Conservation (phyloP, 2,329 filamentous ascomycete species). For the Sphaerulina vaccinii region DNA sequence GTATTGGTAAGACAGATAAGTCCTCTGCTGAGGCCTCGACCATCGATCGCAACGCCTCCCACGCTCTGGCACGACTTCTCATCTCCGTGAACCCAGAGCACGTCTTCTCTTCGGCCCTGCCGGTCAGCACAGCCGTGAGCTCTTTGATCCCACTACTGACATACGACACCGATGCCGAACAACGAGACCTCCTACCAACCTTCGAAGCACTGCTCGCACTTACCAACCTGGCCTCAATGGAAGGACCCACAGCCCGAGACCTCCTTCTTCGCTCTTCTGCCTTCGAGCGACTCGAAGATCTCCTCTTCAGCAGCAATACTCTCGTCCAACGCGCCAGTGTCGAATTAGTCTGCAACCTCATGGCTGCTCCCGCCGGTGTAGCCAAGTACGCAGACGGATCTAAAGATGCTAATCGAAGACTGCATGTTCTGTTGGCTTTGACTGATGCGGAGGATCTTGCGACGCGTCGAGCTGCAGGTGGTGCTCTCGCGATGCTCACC, state of each 20-base stretch:
- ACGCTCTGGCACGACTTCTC: conserved; percentile 60
- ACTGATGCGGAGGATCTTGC: conserved; percentile 79
- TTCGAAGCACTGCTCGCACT: conserved; percentile 91
- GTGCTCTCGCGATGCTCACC: conserved; percentile 81
- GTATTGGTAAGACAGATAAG: conserved; percentile 54
- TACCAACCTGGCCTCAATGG: conserved; percentile 82
- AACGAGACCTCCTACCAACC: conserved; percentile 76
- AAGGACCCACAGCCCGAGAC: conserved; percentile 61
- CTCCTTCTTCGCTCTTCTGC: conserved; percentile 67
- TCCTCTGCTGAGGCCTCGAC: conserved; percentile 31
- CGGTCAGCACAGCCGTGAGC: conserved; percentile 73
- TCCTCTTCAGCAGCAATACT: conserved; percentile 73
- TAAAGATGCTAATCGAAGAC: conserved; percentile 66
- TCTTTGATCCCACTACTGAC: conserved; percentile 74
- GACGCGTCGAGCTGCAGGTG: conserved; percentile 80
- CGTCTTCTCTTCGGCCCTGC: conserved; percentile 76
- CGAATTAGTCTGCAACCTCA: conserved; percentile 89
- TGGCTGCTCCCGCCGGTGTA: conserved; percentile 65
- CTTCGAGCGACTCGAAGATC: conserved; percentile 77
- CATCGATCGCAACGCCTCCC: conserved; percentile 36
- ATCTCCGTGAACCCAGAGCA: conserved; percentile 60
- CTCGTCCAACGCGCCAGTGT: conserved; percentile 79
- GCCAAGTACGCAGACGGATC: conserved; percentile 67
- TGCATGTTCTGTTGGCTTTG: conserved; percentile 83
- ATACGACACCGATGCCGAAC: conserved; percentile 57